Evolutionary conservation across 1,139 yeast genomes (phyloP), one percentile per base, ranked within the genome.

Genomic region (Zygosaccharomyces pseudobailii): DNA sequence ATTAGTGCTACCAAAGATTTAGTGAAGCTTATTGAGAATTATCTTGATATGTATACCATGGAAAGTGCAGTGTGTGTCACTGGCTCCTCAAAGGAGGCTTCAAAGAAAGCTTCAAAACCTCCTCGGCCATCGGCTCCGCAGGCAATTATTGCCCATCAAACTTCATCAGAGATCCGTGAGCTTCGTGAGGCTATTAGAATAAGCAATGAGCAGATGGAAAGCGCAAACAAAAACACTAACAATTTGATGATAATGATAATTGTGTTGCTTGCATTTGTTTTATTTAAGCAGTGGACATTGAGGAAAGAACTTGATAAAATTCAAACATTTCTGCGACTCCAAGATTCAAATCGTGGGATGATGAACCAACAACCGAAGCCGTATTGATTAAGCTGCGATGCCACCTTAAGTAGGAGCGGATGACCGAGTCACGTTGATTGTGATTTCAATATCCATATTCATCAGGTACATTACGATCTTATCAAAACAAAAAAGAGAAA

Each of bases 1-100:
- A 77, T 79, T 52, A 83, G 82, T 4, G 84, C 87, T 5, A 73
- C 67, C 1, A 58, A 56, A 20, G 61, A 53, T 2, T 48, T 70
- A 32, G 51, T 58, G 5, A 46, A 50, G 20, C 45, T 50, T 5
- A 34, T 61, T 7, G 43, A 50, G 5, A 44, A 43, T n/a, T 60
- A 53, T 30, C 44, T 62, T 5, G 49, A 51, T 1, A 43, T 50
- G 17, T 43, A 53, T 38, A 51, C 57, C 4, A 44, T 33, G 24
- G 49, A 53, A 35, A 39, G 48, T 7, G 10, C 40, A 6, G 43
- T 43, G 13, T 47, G 30, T 24, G 40, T 43, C 13, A 33, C 49
- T 25, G 3, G 37, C 17, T 23, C 48, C 8, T 25, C 48, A 8
- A 38, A 33, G 8, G 41, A 43, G 28, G 22, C 32, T 24, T 21